Evolutionary conservation across 73 alveolate genomes (phyloP).

Genomic region (Paramecium sonneborni): DNA sequence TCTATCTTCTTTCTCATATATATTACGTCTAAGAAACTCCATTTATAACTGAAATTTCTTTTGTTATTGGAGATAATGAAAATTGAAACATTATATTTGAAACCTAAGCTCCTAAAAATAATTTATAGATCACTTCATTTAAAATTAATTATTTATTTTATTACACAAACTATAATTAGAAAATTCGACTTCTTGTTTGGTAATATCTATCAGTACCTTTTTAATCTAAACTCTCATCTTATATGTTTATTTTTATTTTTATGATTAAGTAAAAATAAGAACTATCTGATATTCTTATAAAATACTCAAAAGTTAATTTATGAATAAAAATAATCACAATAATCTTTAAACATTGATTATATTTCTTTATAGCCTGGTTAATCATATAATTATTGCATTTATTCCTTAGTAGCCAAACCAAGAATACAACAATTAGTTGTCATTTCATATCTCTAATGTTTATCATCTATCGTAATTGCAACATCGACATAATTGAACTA

Average conservation of each 20-base stretch:
- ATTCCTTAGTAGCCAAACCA: background rate
- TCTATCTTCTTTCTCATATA: background rate
- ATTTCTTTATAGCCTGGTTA: background rate
- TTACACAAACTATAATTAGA: no score
- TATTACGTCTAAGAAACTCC: background rate
- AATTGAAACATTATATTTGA: slow-evolving; percentile 30
- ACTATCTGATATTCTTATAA: background rate
- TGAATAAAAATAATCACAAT: slow-evolving; percentile 27
- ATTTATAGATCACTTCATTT: no score
- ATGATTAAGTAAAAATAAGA: background rate
- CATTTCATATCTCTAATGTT: background rate
- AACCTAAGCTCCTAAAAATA: background rate
- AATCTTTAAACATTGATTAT: background rate
- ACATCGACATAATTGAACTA: background rate
- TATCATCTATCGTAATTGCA: background rate
- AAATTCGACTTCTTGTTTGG: background rate
- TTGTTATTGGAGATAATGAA: slow-evolving; percentile 8
- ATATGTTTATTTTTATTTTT: background rate
- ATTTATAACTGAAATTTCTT: background rate
- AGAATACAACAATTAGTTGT: background rate
- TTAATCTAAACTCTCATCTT: background rate
- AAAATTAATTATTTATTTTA: no score
- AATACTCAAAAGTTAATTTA: background rate
- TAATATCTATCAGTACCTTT: background rate
- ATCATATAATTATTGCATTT: background rate